These are phyloP conservation scores for Verticillium nonalfalfae DNA, from an alignment of 2,329 filamentous ascomycete genomes.

Conservation along the genomic window DNA sequence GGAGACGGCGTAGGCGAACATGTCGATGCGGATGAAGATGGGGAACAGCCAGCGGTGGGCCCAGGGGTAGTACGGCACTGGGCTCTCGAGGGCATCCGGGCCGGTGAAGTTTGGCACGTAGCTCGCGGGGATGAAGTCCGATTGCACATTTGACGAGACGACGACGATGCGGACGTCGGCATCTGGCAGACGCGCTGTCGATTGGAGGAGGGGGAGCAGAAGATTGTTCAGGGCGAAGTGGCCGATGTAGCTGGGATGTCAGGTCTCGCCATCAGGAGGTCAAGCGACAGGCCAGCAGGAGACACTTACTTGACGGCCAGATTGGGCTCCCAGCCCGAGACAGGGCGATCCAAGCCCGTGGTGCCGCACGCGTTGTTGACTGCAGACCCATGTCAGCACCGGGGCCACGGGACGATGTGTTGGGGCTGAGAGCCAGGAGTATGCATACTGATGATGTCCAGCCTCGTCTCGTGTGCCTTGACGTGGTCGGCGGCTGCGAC, in stretches of 20 bases:
- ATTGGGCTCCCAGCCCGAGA: constrained; percentile 15
- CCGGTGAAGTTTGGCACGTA: constrained; percentile 14
- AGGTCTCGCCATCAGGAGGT: neutral
- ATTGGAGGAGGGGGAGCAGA: constrained; percentile 18
- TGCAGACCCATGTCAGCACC: constrained; percentile 1
- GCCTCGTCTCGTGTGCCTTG: constrained; percentile 12
- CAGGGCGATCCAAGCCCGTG: constrained; percentile 1
- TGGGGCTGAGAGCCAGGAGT: neutral
- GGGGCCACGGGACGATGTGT: neutral
- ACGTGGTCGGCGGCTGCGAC: constrained; percentile 12
- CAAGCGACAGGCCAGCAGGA: neutral
- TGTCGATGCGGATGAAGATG: constrained; percentile 13
- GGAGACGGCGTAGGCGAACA: constrained; percentile 15
- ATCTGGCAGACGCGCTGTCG: constrained; percentile 6
- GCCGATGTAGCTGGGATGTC: constrained; percentile 15
- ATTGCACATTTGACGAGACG: constrained; percentile 12
- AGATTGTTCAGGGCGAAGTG: constrained; percentile 19
- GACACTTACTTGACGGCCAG: constrained; percentile 15
- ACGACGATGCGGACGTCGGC: constrained; percentile 19
- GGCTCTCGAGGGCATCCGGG: constrained; percentile 4
- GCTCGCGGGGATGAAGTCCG: constrained; percentile 10
- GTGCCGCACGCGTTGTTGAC: constrained; percentile 19
- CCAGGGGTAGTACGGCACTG: constrained; percentile 9
- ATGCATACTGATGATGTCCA: constrained; percentile 19
- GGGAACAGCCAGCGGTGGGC: constrained; percentile 4